phyloP scores from a whole-genome alignment of 352 stramenopile species.

The Thalassiosira exigua region DNA sequence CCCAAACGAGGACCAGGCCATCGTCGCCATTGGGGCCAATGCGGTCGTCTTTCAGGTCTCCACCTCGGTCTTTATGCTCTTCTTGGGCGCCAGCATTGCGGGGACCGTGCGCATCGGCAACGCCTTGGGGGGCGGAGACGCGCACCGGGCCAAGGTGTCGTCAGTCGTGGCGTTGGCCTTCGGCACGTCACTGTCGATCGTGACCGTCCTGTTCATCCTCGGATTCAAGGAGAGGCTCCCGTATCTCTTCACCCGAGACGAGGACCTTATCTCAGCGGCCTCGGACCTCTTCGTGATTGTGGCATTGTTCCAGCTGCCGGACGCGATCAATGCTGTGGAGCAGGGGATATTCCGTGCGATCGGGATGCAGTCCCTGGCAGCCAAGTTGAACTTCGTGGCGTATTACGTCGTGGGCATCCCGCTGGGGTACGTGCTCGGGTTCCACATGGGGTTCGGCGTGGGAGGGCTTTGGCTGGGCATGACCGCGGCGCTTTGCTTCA shows the following conservation, averaged over 20 bases:
- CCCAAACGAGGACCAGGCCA: slow-evolving; percentile 76
- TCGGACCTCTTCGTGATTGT: slow-evolving; percentile 79
- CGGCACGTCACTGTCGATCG: slow-evolving; percentile 27
- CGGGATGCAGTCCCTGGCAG: slow-evolving; percentile 87
- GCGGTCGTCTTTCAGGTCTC: slow-evolving; percentile 87
- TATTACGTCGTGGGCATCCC: slow-evolving; percentile 89
- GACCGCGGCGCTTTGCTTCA: slow-evolving; percentile 81
- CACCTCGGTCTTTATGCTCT: slow-evolving; percentile 85
- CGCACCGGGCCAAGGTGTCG: slow-evolving; percentile 83
- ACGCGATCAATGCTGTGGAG: slow-evolving; percentile 82
- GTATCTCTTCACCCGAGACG: slow-evolving; percentile 73
- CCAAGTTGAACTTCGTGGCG: slow-evolving; percentile 88
- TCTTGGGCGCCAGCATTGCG: slow-evolving; percentile 82
- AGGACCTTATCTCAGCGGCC: slow-evolving; percentile 64
- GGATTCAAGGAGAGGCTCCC: slow-evolving; percentile 66
- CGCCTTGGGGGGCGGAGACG: slow-evolving; percentile 87
- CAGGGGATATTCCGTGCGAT: slow-evolving; percentile 88
- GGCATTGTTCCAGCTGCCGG: slow-evolving; percentile 87
- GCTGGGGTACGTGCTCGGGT: slow-evolving; percentile 85
- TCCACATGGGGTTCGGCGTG: slow-evolving; percentile 73
- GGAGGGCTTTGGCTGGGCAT: slow-evolving; percentile 88
- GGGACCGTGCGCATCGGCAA: slow-evolving; percentile 89
- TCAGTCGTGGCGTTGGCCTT: slow-evolving; percentile 62
- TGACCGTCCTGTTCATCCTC: slow-evolving; percentile 16
- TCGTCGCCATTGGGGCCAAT: slow-evolving; percentile 88